Conservation (phyloP, 2,329 filamentous ascomycete species). For the Ophiostoma fasciatum region DNA sequence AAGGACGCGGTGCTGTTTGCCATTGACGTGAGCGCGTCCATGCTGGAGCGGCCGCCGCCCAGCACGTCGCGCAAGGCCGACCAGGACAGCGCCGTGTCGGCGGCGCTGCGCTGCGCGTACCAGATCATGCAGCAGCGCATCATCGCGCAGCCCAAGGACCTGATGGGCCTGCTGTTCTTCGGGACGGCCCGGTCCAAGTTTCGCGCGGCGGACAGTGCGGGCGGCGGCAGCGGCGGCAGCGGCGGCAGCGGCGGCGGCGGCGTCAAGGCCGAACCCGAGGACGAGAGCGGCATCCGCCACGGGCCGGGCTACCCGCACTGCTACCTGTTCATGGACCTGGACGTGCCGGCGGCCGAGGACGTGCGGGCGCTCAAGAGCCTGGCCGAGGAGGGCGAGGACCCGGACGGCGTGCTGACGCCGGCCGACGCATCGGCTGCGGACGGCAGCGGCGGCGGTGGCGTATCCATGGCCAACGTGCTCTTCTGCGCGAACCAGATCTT, state of each 20-base stretch:
- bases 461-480: conserved; percentile 75
- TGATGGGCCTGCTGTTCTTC: conserved; percentile 91
- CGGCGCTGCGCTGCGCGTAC: conserved; percentile 87
- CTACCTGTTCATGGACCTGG: conserved; percentile 78
- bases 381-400: conserved; percentile 63
- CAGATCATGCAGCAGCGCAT: conserved; percentile 96
- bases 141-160: conserved; percentile 88
- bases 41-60: conserved; percentile 55
- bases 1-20: conserved; percentile 98
- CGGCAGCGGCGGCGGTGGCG: conserved; percentile 30
- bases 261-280: conserved; percentile 21
- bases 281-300: conserved; percentile 2
- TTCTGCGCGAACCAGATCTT: conserved; percentile 97
- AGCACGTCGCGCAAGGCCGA: conserved; percentile 66
- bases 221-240: not conserved
- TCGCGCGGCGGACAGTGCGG: conserved; percentile 21
- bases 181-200: conserved; percentile 78
- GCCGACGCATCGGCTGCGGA: not conserved
- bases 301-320: conserved; percentile 71
- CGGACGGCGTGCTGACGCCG: conserved; percentile 53
- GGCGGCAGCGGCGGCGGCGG: conserved; percentile 18
- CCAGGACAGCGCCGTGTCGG: conserved; percentile 61
- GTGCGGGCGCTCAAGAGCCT: conserved; percentile 66
- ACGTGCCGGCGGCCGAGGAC: conserved; percentile 73
- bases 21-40: conserved; percentile 80